Percentiles rank a stretch among this genome's conserved stretches.
phyloP scores from a whole-genome alignment of 2,329 filamentous ascomycete species.

The Mariannaea sp. region DNA sequence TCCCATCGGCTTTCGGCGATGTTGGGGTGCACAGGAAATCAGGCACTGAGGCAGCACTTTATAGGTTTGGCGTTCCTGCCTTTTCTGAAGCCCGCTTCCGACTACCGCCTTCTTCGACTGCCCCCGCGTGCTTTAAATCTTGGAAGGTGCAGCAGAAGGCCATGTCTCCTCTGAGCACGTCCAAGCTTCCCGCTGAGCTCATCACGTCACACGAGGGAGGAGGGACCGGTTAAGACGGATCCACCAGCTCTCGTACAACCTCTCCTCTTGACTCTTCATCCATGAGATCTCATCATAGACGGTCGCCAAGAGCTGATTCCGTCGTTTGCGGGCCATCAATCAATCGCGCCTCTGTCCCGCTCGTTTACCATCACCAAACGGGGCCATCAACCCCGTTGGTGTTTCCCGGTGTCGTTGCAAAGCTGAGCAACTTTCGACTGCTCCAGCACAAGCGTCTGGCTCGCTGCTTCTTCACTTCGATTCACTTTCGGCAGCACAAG shows the following conservation, averaged over 20 bases:
- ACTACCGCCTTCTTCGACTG: constrained; percentile 5
- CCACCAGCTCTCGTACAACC: constrained; percentile 24
- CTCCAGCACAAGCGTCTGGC: constrained; percentile 22
- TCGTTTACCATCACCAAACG: constrained; percentile 21
- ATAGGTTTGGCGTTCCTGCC: constrained; percentile 6
- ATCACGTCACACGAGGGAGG: constrained; percentile 33
- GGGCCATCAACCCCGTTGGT: constrained; percentile 19
- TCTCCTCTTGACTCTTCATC: constrained; percentile 17
- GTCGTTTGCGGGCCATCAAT: constrained; percentile 9
- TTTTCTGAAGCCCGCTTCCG: constrained; percentile 3
- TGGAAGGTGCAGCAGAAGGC: constrained; percentile 1
- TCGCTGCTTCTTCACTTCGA: constrained; percentile 18
- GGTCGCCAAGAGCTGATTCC: constrained; percentile 18
- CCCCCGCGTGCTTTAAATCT: constrained; percentile 15
- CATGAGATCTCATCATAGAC: constrained; percentile 14
- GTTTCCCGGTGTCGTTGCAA: constrained; percentile 21
- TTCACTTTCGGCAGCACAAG: constrained; percentile 28
- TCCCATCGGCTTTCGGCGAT: constrained; percentile 10
- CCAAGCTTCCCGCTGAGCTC: constrained; percentile 29
- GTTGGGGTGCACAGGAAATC: background rate
- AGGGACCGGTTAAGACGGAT: constrained; percentile 22
- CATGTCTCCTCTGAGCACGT: constrained; percentile 10
- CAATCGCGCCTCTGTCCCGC: constrained; percentile 10
- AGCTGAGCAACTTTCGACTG: constrained; percentile 25
- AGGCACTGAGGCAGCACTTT: constrained; percentile 1